A percentile compares a stretch with the other conserved stretches of the same genome.
Evolutionary conservation across 2,329 filamentous ascomycete species (phyloP).

Genomic region (Aspergillus flavus): DNA sequence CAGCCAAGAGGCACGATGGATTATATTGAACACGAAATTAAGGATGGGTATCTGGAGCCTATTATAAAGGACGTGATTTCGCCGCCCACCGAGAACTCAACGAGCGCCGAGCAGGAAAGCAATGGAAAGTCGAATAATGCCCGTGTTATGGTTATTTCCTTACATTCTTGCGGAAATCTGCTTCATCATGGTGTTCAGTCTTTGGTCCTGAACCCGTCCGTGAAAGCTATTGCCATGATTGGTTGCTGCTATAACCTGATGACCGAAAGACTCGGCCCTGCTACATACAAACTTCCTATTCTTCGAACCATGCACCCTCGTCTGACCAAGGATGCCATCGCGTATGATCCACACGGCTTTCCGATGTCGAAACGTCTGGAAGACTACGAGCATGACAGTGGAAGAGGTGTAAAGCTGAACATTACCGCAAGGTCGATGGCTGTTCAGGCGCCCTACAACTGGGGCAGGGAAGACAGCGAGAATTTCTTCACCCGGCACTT

Average conservation of each 20-base stretch:
- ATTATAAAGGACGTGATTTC: slow-evolving; percentile 40
- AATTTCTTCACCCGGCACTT: slow-evolving; percentile 91
- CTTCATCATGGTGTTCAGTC: slow-evolving; percentile 91
- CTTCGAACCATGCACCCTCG: slow-evolving; percentile 75
- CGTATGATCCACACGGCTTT: slow-evolving; percentile 87
- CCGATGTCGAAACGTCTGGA: slow-evolving; percentile 79
- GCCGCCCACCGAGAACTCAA: neutral
- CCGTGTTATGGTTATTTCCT: slow-evolving; percentile 81
- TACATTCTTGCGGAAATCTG: slow-evolving; percentile 97
- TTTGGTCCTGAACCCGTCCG: slow-evolving; percentile 77
- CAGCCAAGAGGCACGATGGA: slow-evolving; percentile 39
- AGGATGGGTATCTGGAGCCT: slow-evolving; percentile 46
- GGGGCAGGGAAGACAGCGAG: slow-evolving; percentile 78
- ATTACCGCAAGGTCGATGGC: slow-evolving; percentile 99
- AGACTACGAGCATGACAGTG: slow-evolving; percentile 55
- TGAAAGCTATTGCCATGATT: slow-evolving; percentile 90
- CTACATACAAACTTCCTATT: slow-evolving; percentile 80
- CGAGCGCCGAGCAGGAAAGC: neutral
- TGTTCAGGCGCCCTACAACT: slow-evolving; percentile 91
- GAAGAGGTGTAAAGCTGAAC: slow-evolving; percentile 76
- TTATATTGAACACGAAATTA: slow-evolving; percentile 49
- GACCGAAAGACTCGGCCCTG: slow-evolving; percentile 84
- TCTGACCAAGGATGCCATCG: slow-evolving; percentile 66
- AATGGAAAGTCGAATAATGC: slow-evolving; percentile 23
- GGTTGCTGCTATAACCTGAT: slow-evolving; percentile 98